Percentiles rank a stretch among this genome's conserved stretches.
These are phyloP conservation scores for Hysterangium stoloniferum DNA, from an alignment of 768 basidiomycete genomes.

Conservation along the genomic window DNA sequence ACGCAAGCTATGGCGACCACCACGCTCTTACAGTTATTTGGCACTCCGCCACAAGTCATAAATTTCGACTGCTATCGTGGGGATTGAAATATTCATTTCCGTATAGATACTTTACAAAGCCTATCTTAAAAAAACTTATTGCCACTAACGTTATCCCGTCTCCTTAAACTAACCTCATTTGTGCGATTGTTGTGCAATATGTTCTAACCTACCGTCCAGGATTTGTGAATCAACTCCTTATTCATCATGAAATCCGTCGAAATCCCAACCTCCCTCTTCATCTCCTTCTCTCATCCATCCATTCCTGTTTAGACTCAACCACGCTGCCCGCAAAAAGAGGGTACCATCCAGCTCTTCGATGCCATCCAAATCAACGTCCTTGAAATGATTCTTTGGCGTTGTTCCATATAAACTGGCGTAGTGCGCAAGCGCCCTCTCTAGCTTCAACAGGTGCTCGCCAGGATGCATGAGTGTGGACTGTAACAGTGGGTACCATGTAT, in stretches of 20 bases:
- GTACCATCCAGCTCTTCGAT: slow-evolving; percentile 50
- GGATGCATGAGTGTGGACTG: slow-evolving; percentile 47
- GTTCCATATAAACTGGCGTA: slow-evolving; percentile 37
- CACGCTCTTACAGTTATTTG: neutral
- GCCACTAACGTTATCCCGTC: too few species aligned
- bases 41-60: neutral
- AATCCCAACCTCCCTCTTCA: slow-evolving; percentile 19
- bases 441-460: slow-evolving; percentile 42
- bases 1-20: slow-evolving; percentile 4
- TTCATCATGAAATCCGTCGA: slow-evolving; percentile 21
- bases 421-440: slow-evolving; percentile 43
- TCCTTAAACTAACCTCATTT: too few species aligned
- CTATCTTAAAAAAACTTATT: too few species aligned
- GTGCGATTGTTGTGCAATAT: too few species aligned
- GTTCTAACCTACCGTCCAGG: neutral
- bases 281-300: slow-evolving; percentile 36
- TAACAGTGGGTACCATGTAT: slow-evolving; percentile 54
- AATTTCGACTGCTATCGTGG: too few species aligned
- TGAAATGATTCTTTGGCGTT: slow-evolving; percentile 11
- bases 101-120: too few species aligned
- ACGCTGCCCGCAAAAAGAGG: slow-evolving; percentile 52
- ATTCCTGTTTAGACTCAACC: slow-evolving; percentile 38
- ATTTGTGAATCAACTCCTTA: neutral
- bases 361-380: slow-evolving; percentile 34
- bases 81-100: too few species aligned